Percentiles rank a stretch among this genome's conserved stretches.
phyloP scores from a whole-genome alignment of 306 rosid genomes.

The Carpinus fangiana region DNA sequence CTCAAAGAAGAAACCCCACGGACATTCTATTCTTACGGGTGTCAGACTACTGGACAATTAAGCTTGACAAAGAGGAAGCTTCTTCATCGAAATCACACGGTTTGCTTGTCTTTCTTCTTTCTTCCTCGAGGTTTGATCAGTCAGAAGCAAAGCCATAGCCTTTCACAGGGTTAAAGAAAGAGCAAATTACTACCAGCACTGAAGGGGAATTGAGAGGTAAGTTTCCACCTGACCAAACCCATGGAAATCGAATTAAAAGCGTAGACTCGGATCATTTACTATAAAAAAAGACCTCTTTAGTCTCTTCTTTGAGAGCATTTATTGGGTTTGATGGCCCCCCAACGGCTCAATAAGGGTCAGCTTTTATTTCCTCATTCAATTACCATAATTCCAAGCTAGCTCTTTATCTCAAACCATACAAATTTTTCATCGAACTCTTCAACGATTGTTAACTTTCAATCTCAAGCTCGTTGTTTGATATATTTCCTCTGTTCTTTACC shows the following conservation, averaged over 20 bases:
- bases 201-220: not conserved
- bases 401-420: not conserved
- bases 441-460: slow-evolving; percentile 1
- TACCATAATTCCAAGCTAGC: slow-evolving; percentile 3
- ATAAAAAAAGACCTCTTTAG: not conserved
- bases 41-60: not conserved
- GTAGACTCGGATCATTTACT: not conserved
- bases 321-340: slow-evolving; percentile 61
- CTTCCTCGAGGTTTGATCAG: not conserved
- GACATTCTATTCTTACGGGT: not conserved
- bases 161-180: slow-evolving; percentile 1
- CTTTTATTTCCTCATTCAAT: slow-evolving; percentile 52
- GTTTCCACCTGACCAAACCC: not conserved
- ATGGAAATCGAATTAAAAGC: not conserved
- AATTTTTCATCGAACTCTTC: not conserved
- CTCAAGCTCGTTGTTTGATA: slow-evolving; percentile 4
- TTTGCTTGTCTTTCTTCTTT: not conserved
- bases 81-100: slow-evolving; percentile 14
- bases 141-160: not conserved
- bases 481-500: not conserved
- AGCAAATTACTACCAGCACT: not conserved
- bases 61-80: slow-evolving; percentile 25
- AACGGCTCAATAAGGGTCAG: slow-evolving; percentile 43
- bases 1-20: not conserved
- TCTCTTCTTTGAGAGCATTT: slow-evolving; percentile 48